Percentiles rank a stretch among this genome's conserved stretches.
Conservation (phyloP, 73 alveolate species). For the Effrenium voratum region DNA sequence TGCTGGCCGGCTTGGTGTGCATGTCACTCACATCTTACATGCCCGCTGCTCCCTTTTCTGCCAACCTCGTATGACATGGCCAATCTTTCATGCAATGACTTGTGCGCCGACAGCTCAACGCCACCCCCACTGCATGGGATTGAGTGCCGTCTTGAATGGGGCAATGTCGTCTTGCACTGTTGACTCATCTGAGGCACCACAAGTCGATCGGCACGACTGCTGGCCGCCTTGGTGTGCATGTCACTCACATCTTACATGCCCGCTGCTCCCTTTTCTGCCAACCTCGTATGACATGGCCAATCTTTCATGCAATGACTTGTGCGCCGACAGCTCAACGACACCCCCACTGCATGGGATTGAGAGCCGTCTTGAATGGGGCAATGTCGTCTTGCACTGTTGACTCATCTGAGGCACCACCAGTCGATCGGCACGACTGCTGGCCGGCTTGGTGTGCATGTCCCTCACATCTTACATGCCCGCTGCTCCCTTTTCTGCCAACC, state of each 20-base stretch:
- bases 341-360: conserved; percentile 31
- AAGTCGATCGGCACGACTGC: conserved; percentile 11
- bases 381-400: not conserved
- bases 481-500: no score
- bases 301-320: no score
- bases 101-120: conserved; percentile 73
- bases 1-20: conserved; percentile 85
- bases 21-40: not conserved
- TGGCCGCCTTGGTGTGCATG: conserved; percentile 71
- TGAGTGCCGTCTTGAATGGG: conserved; percentile 67
- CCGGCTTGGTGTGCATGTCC: conserved; percentile 20
- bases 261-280: no score
- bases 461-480: no score
- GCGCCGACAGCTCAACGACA: conserved; percentile 77
- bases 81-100: no score
- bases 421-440: not conserved
- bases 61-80: no score
- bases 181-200: conserved; percentile 68
- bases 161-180: conserved; percentile 34
- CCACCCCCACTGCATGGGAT: conserved; percentile 53
- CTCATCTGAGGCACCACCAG: not conserved
- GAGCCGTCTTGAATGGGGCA: conserved; percentile 72
- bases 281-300: no score
- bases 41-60: no score
- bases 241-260: no score